A percentile compares a stretch with the other conserved stretches of the same genome.
phyloP scores from a whole-genome alignment of 2,329 filamentous ascomycete species.

The Paecilomyces niveus region DNA sequence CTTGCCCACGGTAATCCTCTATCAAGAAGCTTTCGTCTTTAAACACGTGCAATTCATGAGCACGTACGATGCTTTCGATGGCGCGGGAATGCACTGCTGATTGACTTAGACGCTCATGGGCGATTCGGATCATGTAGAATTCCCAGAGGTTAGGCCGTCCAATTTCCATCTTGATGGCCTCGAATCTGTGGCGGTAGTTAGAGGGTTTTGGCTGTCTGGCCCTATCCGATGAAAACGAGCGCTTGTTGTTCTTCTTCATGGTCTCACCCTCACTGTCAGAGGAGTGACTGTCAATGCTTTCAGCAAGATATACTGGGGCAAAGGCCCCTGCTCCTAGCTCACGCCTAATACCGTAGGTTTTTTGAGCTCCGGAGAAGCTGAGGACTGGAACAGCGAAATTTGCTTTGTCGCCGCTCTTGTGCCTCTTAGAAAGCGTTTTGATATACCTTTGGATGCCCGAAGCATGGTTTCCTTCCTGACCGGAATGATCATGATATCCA shows the following conservation, averaged over 20 bases:
- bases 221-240: conserved; percentile 47
- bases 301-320: conserved; percentile 87
- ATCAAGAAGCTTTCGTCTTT: conserved; percentile 83
- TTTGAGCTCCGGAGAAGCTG: conserved; percentile 57
- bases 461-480: conserved; percentile 58
- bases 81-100: conserved; percentile 56
- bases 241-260: conserved; percentile 41
- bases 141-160: conserved; percentile 83
- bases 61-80: conserved; percentile 69
- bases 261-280: conserved; percentile 28
- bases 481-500: conserved; percentile 70
- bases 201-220: conserved; percentile 18
- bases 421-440: conserved; percentile 54
- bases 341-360: conserved; percentile 69
- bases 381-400: conserved; percentile 57
- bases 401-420: conserved; percentile 50
- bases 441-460: conserved; percentile 75
- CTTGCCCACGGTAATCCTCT: conserved; percentile 79
- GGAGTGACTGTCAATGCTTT: conserved; percentile 54
- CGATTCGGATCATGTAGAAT: conserved; percentile 87
- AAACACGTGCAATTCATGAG: conserved; percentile 88
- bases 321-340: conserved; percentile 92
- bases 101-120: conserved; percentile 64
- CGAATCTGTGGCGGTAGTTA: conserved; percentile 51
- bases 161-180: conserved; percentile 89